Base-by-base conservation (phyloP, 208 protist species). In the Sergeia podlipaevii region DNA sequence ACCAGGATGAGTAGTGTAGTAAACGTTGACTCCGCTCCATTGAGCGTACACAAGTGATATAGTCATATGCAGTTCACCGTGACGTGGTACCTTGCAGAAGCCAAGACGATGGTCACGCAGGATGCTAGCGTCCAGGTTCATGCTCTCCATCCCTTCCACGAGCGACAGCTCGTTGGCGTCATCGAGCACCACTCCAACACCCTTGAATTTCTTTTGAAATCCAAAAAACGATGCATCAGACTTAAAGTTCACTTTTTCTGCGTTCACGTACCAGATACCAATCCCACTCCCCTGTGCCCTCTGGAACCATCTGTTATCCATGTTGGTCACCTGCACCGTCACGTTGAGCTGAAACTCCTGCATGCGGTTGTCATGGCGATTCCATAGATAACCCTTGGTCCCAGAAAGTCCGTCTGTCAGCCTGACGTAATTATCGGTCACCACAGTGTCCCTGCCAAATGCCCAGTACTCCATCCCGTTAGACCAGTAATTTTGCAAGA, bases 401-500 rank as follows among this genome's bases (percentile, higher is more conserved):
- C 51, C 27, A 20, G 61, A 34, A 15, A 5, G 23, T 33, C 18
- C 59, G n/a, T 34, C 54, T 2, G 73, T 80, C n/a, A 80, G 56
- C 28, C 67, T 60, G 20, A 80, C 61, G 32, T 74, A 74, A 13
- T 68, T 46, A 45, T 80, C 73, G 20, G 73, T 80, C 18, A 75
- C 67, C 33, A 80, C 67, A 1, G 67, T 72, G 32, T 60, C 45
- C n/a, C 56, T 29, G 4, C 73, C 73, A 63, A 80, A 75, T 3
- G 67, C 54, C 73, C 73, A 80, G 47, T 65, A 80, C 4, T 51
- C 39, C 44, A 80, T 66, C 2, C 67, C 73, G 56, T 64, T 71
- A 36, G 68, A 44, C 73, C 73, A 80, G 44, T 67, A 80, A 44
- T 80, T 70, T 38, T 67, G 53, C 15, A 80, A 49, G 8, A 80